Evolutionary conservation across 495 filamentous ascomycete species (phyloP).

Genomic region (Darksidea phi): DNA sequence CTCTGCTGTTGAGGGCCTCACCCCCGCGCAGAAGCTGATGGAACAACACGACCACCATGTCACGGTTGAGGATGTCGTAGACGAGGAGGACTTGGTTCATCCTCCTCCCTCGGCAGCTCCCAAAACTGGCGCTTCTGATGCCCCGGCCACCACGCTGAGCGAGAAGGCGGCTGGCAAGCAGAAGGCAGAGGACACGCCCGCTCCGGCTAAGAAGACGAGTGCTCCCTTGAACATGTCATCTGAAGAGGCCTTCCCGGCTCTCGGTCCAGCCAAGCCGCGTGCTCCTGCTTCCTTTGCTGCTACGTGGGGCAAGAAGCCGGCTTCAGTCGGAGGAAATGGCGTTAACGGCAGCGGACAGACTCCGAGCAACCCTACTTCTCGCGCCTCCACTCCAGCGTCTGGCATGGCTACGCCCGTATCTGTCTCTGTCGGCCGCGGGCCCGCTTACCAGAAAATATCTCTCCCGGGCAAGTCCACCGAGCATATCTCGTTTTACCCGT

Average conservation of each 20-base stretch:
- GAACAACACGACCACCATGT: conserved; percentile 72
- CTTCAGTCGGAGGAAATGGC: conserved; percentile 56
- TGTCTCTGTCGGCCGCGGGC: conserved; percentile 32
- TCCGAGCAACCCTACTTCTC: conserved; percentile 47
- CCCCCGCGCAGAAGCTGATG: conserved; percentile 73
- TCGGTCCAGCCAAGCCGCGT: conserved; percentile 68
- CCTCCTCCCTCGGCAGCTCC: conserved; percentile 49
- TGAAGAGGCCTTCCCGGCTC: conserved; percentile 83
- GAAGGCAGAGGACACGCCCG: conserved; percentile 46
- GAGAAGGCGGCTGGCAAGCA: conserved; percentile 65
- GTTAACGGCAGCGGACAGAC: conserved; percentile 55
- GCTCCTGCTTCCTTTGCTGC: conserved; percentile 56
- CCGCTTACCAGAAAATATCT: conserved; percentile 59
- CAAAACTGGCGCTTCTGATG: conserved; percentile 37
- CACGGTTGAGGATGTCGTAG: conserved; percentile 74
- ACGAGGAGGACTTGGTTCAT: conserved; percentile 72
- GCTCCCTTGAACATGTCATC: conserved; percentile 70
- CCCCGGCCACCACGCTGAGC: conserved; percentile 44
- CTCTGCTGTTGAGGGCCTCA: conserved; percentile 29
- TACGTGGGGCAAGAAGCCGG: conserved; percentile 66
- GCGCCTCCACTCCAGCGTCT: conserved; percentile 58
- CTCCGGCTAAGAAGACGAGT: conserved; percentile 42
- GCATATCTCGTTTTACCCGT: conserved; percentile 65
- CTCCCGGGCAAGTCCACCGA: conserved; percentile 79
- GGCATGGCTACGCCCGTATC: conserved; percentile 58